Evolutionary conservation across 768 basidiomycete species (phyloP).

Genomic region (Neoboletus subvelutipes): DNA sequence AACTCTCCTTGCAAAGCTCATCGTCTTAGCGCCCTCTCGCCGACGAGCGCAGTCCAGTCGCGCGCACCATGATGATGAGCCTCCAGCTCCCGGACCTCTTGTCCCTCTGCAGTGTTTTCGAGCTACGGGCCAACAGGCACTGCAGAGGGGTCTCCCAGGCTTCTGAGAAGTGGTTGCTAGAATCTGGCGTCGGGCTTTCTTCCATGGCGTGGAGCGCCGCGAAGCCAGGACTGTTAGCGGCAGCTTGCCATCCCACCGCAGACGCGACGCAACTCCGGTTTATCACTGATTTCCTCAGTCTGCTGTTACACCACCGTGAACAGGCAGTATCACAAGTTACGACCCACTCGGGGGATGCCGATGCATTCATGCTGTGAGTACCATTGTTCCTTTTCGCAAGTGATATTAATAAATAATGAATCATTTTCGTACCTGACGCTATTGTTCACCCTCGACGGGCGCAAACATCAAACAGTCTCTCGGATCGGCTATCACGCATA

Average conservation of each 20-base stretch:
- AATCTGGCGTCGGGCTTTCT: slow-evolving; percentile 20
- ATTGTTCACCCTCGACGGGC: background rate
- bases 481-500: slow-evolving; percentile 37
- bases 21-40: background rate
- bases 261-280: slow-evolving; percentile 56
- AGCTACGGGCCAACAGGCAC: slow-evolving; percentile 30
- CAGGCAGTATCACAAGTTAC: slow-evolving; percentile 18
- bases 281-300: slow-evolving; percentile 48
- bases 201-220: slow-evolving; percentile 26
- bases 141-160: slow-evolving; percentile 27
- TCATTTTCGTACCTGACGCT: slow-evolving; percentile 5
- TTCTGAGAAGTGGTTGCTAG: slow-evolving; percentile 31
- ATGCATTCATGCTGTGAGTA: slow-evolving; percentile 25
- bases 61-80: slow-evolving; percentile 21
- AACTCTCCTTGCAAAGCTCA: background rate
- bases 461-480: slow-evolving; percentile 33
- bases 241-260: slow-evolving; percentile 58
- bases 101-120: slow-evolving; percentile 24
- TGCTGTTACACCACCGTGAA: slow-evolving; percentile 40
- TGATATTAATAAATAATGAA: slow-evolving; percentile 1
- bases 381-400: background rate
- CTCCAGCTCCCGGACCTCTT: slow-evolving; percentile 33
- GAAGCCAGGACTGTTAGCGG: slow-evolving; percentile 53
- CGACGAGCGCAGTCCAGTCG: slow-evolving; percentile 1
- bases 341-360: slow-evolving; percentile 7